phyloP scores from a whole-genome alignment of 129 eudicot genomes.

The Flaveria brownii region DNA sequence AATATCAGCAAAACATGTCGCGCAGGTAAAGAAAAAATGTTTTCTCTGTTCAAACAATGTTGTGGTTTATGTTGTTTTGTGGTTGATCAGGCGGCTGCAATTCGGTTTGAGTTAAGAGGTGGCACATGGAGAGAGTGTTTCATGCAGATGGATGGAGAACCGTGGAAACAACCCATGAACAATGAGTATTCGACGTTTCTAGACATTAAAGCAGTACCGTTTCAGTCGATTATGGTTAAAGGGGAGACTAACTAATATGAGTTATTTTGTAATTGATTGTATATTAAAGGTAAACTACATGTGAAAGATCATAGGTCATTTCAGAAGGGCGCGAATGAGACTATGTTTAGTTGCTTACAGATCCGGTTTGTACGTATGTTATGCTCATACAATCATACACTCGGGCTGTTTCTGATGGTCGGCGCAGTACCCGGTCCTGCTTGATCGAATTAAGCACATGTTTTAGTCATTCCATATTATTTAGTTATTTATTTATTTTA shows the following conservation, averaged over 20 bases:
- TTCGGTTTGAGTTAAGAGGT: constrained; percentile 80
- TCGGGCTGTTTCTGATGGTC: neutral
- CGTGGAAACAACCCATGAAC: constrained; percentile 87
- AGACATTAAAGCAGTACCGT: constrained; percentile 64
- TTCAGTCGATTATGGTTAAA: constrained; percentile 63
- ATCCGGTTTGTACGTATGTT: neutral
- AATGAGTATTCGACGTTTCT: constrained; percentile 67
- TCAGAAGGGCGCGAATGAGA: neutral
- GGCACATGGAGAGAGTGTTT: constrained; percentile 77
- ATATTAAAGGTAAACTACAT: neutral
- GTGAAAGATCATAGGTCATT: neutral
- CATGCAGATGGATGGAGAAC: constrained; percentile 92
- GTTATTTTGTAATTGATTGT: constrained; percentile 16
- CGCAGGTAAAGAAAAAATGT: constrained; percentile 56
- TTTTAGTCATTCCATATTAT: no score
- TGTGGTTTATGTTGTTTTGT: constrained; percentile 2
- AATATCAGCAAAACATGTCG: constrained; percentile 91
- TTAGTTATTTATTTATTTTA: no score
- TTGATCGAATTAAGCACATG: neutral
- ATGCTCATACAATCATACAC: neutral
- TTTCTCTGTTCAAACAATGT: neutral
- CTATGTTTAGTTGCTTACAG: neutral
- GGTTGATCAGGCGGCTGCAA: constrained; percentile 58
- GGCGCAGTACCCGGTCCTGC: neutral
- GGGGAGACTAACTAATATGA: constrained; percentile 39